phyloP scores from a whole-genome alignment of 179 eudicot genomes.

The Spergularia azorica region DNA sequence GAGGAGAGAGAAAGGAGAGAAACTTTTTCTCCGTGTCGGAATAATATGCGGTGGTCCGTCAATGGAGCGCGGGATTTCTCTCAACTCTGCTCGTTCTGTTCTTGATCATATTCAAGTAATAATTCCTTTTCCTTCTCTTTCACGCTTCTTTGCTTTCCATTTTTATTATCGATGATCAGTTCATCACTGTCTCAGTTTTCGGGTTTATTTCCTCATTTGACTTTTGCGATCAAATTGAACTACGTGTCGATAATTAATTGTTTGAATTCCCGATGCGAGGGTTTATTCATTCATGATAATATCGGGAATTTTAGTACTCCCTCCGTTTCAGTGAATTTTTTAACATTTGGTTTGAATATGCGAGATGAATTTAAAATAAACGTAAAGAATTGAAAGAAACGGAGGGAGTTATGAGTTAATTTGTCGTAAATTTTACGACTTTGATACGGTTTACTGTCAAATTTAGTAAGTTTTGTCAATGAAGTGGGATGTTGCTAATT shows the following conservation, averaged over 20 bases:
- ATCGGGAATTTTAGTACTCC: too few species aligned
- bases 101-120: conserved; percentile 94
- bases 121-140: background rate
- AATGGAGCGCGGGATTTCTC: conserved; percentile 85
- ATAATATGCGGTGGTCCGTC: conserved; percentile 92
- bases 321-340: too few species aligned
- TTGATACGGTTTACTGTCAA: background rate
- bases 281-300: too few species aligned
- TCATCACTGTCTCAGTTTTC: background rate
- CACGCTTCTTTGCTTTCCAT: too few species aligned
- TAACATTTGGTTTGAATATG: too few species aligned
- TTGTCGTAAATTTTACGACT: too few species aligned
- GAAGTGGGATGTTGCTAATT: background rate
- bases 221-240: too few species aligned
- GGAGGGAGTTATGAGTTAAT: too few species aligned
- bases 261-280: too few species aligned
- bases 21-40: conserved; percentile 56
- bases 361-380: too few species aligned
- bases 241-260: too few species aligned
- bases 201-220: background rate
- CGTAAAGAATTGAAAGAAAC: too few species aligned
- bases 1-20: conserved; percentile 31
- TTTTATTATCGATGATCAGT: background rate
- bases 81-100: conserved; percentile 85
- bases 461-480: background rate